phyloP scores from a whole-genome alignment of 345 rosid species.

The Ceriops decandra region DNA sequence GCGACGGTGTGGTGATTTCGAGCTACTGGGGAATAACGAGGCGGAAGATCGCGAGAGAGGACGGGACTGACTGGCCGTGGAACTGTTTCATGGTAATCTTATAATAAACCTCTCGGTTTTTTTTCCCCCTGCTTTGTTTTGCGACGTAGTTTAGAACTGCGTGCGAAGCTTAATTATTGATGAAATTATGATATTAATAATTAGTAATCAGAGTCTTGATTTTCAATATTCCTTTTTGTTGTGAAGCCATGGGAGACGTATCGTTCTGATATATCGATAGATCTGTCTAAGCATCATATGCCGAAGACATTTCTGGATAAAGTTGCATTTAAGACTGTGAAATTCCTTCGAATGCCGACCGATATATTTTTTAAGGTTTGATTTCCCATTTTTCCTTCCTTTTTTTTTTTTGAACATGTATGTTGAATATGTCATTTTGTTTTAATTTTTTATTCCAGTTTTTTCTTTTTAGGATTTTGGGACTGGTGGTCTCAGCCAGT shows the following conservation, averaged over 20 bases:
- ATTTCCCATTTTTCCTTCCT: background rate
- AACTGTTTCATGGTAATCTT: conserved; percentile 64
- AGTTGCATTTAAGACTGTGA: conserved; percentile 64
- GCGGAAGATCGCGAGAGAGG: conserved; percentile 49
- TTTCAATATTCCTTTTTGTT: background rate
- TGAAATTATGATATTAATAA: background rate
- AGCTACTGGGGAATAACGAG: conserved; percentile 77
- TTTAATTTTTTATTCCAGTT: too few species aligned
- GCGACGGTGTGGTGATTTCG: conserved; percentile 25
- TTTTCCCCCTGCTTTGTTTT: too few species aligned
- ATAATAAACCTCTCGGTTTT: too few species aligned
- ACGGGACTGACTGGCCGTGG: conserved; percentile 82
- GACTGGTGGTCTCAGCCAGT: too few species aligned
- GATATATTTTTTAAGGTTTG: conserved; percentile 70
- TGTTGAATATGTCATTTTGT: too few species aligned
- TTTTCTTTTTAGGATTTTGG: too few species aligned
- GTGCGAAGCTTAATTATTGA: too few species aligned
- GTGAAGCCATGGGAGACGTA: conserved; percentile 83
- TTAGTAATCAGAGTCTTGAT: background rate
- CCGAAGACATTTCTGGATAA: conserved; percentile 56
- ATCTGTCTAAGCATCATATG: conserved; percentile 64
- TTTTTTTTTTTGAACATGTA: too few species aligned
- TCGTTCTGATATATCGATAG: conserved; percentile 49
- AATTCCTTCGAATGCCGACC: conserved; percentile 61
- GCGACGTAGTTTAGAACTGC: too few species aligned